phyloP scores from a whole-genome alignment of 768 basidiomycete genomes.

The Leccinum imitatum region DNA sequence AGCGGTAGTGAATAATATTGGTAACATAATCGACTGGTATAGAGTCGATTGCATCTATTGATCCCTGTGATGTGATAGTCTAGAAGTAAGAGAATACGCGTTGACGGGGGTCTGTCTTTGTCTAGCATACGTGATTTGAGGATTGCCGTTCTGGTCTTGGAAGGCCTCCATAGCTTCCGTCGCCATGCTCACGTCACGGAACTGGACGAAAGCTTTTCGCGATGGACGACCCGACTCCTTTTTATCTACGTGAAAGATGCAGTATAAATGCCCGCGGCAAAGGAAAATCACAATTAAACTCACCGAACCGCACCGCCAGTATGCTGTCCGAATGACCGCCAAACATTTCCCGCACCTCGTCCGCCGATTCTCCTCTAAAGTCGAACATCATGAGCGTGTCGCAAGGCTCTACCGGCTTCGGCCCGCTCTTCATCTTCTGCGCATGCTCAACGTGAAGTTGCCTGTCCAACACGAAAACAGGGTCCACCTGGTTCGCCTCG shows the following conservation, averaged over 20 bases:
- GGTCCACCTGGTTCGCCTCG: conserved; percentile 40
- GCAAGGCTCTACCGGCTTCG: conserved; percentile 20
- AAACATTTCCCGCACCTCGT: conserved; percentile 28
- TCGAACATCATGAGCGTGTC: conserved; percentile 33
- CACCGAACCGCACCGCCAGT: conserved; percentile 33
- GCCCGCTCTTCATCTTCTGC: neutral
- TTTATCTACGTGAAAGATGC: conserved; percentile 29
- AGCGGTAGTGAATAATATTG: neutral
- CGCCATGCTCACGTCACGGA: conserved; percentile 45
- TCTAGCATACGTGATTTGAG: conserved; percentile 19
- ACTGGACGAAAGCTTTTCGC: conserved; percentile 54
- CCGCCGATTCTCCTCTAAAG: conserved; percentile 27
- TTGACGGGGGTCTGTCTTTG: conserved; percentile 10
- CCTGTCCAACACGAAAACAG: conserved; percentile 49
- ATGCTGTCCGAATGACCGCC: conserved; percentile 15
- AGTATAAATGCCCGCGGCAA: neutral
- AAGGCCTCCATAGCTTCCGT: conserved; percentile 46
- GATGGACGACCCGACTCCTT: conserved; percentile 30
- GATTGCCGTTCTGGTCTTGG: conserved; percentile 20
- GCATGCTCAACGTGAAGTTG: conserved; percentile 45
- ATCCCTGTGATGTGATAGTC: conserved; percentile 14
- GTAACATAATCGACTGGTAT: neutral
- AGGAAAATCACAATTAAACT: conserved; percentile 4
- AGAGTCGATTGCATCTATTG: conserved; percentile 8
- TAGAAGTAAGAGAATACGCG: conserved; percentile 17